Percentiles rank a stretch among this genome's conserved stretches.
Evolutionary conservation across 352 stramenopile genomes (phyloP).

Genomic region (Phytopythium montanum): DNA sequence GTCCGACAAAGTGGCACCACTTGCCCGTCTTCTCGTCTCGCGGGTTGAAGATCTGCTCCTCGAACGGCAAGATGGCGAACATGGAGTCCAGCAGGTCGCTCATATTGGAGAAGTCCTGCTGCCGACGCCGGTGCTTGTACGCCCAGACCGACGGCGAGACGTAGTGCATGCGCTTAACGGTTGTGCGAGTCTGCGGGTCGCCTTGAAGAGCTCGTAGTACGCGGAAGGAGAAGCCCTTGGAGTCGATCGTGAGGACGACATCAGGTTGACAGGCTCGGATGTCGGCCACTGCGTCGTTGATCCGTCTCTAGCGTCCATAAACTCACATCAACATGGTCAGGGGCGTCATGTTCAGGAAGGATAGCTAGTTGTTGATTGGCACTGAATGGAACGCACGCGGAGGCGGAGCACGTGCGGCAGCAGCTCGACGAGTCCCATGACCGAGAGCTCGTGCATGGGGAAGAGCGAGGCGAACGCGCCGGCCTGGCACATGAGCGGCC

Average conservation of each 20-base stretch:
- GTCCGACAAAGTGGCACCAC: constrained; percentile 64
- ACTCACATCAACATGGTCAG: too few species aligned
- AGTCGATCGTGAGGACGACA: constrained; percentile 76
- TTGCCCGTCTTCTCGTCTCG: background rate
- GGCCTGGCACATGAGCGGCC: constrained; percentile 39
- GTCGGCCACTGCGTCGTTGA: constrained; percentile 49
- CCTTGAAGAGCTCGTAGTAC: constrained; percentile 42
- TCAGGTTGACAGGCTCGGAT: constrained; percentile 48
- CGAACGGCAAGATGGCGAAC: constrained; percentile 72
- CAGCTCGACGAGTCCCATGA: constrained; percentile 74
- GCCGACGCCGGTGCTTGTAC: constrained; percentile 47
- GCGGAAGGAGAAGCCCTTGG: constrained; percentile 73
- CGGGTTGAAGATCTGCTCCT: constrained; percentile 42
- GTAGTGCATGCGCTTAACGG: constrained; percentile 59
- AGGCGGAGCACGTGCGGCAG: constrained; percentile 53
- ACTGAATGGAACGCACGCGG: constrained; percentile 23
- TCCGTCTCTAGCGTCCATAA: constrained; percentile 24
- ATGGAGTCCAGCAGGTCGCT: constrained; percentile 47
- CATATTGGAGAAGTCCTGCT: constrained; percentile 30
- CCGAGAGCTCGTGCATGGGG: constrained; percentile 63
- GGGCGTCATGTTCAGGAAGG: background rate
- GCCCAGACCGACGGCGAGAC: constrained; percentile 78
- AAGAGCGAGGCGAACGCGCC: constrained; percentile 62
- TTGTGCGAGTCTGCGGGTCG: constrained; percentile 11
- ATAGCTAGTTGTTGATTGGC: background rate